These are phyloP conservation scores for Syzygium jambos DNA, from an alignment of 345 rosid species.

Conservation along the genomic window DNA sequence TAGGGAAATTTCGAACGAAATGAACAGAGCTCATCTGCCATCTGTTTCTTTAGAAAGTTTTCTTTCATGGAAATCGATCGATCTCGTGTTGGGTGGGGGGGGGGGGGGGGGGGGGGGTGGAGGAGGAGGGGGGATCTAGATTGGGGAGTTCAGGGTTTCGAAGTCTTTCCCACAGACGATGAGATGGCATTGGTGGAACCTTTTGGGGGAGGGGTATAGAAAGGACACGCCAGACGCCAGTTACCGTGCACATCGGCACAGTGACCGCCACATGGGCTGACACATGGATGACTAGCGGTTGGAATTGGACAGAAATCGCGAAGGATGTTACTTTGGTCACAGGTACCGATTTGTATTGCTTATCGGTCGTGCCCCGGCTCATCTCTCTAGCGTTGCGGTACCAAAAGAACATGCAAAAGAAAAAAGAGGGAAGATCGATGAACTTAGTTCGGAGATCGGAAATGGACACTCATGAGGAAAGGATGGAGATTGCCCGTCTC, in stretches of 20 bases:
- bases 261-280: neutral
- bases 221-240: too few species aligned
- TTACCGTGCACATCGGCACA: neutral
- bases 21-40: neutral
- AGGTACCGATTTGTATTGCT: too few species aligned
- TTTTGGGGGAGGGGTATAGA: too few species aligned
- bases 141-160: neutral
- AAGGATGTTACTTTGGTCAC: neutral
- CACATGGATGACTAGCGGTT: neutral
- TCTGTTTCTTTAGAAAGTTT: neutral
- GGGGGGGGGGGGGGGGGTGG: too few species aligned
- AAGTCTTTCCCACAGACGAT: too few species aligned
- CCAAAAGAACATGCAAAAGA: neutral
- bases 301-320: neutral
- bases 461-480: neutral
- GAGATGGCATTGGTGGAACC: too few species aligned
- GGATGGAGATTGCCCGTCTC: neutral
- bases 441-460: neutral
- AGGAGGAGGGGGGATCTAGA: accelerated
- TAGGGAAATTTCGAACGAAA: too few species aligned
- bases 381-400: neutral
- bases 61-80: neutral
- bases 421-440: too few species aligned
- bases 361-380: neutral
- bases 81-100: accelerated